phyloP scores from a whole-genome alignment of 768 basidiomycete genomes.

The Amanita rimosa region DNA sequence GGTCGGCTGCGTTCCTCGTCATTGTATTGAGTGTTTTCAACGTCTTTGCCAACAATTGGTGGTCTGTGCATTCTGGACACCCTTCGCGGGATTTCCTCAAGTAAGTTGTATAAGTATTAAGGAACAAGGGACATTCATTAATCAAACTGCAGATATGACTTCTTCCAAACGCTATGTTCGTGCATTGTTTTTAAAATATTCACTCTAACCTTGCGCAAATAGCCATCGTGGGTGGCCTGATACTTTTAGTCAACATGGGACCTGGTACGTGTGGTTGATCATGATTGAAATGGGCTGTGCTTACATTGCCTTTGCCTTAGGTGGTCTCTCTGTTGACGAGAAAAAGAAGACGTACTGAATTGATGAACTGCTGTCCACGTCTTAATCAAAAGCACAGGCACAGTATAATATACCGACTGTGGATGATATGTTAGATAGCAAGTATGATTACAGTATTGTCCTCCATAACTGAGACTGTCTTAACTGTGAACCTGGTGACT shows the following conservation, averaged over 20 bases:
- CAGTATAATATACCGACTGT: slow-evolving; percentile 1
- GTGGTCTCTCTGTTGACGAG: slow-evolving; percentile 95
- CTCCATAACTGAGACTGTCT: not conserved
- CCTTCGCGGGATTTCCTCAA: slow-evolving; percentile 98
- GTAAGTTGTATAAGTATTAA: slow-evolving; percentile 30
- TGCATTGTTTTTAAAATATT: slow-evolving; percentile 7
- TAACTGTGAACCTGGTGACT: too few relatives aligned
- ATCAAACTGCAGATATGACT: slow-evolving; percentile 68
- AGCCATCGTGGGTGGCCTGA: slow-evolving; percentile 94
- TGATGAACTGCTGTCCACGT: not conserved
- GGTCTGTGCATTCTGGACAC: slow-evolving; percentile 85
- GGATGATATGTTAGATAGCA: not conserved
- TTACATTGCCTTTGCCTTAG: slow-evolving; percentile 25
- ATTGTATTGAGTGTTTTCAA: slow-evolving; percentile 90
- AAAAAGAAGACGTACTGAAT: slow-evolving; percentile 90
- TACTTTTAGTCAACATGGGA: slow-evolving; percentile 97
- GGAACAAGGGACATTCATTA: slow-evolving; percentile 8
- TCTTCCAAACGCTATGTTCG: slow-evolving; percentile 91
- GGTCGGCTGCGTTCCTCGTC: slow-evolving; percentile 94
- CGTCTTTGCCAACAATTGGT: slow-evolving; percentile 98
- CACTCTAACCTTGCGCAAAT: slow-evolving; percentile 6
- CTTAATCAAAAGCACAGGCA: not conserved
- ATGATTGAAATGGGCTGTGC: not conserved
- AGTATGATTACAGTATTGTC: not conserved
- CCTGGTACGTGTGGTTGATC: slow-evolving; percentile 45